A percentile compares a stretch with the other conserved stretches of the same genome.
phyloP scores from a whole-genome alignment of 768 basidiomycete species.

The Tricholoma flavovirens region DNA sequence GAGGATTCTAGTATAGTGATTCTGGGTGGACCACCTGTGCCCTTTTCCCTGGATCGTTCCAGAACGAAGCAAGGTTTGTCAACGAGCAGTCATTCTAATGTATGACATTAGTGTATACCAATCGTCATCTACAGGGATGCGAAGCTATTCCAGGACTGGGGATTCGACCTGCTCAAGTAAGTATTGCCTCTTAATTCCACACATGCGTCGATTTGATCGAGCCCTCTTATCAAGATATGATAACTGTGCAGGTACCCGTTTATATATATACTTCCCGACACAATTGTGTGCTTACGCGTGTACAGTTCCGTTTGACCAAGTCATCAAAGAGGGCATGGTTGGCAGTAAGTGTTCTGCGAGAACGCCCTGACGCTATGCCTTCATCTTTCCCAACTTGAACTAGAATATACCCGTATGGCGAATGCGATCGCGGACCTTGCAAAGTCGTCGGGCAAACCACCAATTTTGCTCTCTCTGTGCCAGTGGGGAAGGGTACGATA shows the following conservation, averaged over 20 bases:
- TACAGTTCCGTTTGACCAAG: constrained; percentile 51
- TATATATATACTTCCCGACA: not conserved
- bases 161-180: constrained; percentile 63
- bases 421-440: constrained; percentile 49
- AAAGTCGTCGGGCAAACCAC: constrained; percentile 36
- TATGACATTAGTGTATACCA: not conserved
- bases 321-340: constrained; percentile 49
- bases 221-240: constrained; percentile 33
- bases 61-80: constrained; percentile 35
- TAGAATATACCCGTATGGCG: constrained; percentile 51
- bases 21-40: constrained; percentile 68
- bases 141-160: constrained; percentile 56
- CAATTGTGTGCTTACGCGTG: not conserved
- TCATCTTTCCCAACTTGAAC: not conserved
- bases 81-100: not conserved
- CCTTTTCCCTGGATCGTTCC: constrained; percentile 58
- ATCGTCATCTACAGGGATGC: constrained; percentile 35
- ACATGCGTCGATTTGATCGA: not conserved
- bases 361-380: not conserved
- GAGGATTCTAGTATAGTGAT: constrained; percentile 42
- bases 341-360: constrained; percentile 35
- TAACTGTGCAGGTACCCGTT: constrained; percentile 43
- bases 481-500: constrained; percentile 59
- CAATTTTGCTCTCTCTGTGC: constrained; percentile 55
- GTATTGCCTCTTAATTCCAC: constrained; percentile 8